Evolutionary conservation across 2,329 filamentous ascomycete genomes (phyloP).

Genomic region (Furcasterigmium sp.): DNA sequence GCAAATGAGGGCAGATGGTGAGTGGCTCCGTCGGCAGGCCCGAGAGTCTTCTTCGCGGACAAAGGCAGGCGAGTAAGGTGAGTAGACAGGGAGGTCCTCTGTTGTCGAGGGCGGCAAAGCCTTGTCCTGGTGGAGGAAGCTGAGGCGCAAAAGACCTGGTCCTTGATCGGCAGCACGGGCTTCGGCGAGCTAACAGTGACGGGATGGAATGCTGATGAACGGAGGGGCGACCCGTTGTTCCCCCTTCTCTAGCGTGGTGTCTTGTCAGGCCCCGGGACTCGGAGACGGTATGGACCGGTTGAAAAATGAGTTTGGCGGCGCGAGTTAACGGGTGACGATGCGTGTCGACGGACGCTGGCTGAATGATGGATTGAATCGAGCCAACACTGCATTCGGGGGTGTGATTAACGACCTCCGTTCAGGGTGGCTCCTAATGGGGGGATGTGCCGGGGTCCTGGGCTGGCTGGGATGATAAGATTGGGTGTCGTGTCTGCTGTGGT

Average conservation of each 20-base stretch:
- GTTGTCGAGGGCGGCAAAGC: too few species aligned
- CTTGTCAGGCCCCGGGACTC: too few species aligned
- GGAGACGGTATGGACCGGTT: too few species aligned
- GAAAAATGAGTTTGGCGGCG: not conserved
- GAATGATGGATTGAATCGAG: too few species aligned
- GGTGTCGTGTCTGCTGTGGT: conserved; percentile 1
- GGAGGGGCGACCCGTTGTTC: not conserved
- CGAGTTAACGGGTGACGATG: not conserved
- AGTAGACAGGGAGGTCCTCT: too few species aligned
- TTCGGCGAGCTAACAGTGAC: not conserved
- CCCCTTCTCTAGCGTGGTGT: not conserved
- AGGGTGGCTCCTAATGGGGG: not conserved
- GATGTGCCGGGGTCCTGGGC: not conserved
- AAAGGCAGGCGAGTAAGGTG: not conserved
- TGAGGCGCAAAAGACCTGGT: not conserved
- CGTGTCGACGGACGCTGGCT: too few species aligned
- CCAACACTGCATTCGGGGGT: too few species aligned
- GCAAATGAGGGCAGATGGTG: not conserved
- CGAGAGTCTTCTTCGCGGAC: not conserved
- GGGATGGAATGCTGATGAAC: not conserved
- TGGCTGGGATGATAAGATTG: conserved; percentile 1
- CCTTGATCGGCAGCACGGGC: too few species aligned
- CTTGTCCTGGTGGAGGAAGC: too few species aligned
- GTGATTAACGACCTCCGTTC: too few species aligned
- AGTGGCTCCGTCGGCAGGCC: not conserved